These are phyloP conservation scores for Rhodotorula paludigena DNA, from an alignment of 768 basidiomycete genomes.

Conservation along the genomic window DNA sequence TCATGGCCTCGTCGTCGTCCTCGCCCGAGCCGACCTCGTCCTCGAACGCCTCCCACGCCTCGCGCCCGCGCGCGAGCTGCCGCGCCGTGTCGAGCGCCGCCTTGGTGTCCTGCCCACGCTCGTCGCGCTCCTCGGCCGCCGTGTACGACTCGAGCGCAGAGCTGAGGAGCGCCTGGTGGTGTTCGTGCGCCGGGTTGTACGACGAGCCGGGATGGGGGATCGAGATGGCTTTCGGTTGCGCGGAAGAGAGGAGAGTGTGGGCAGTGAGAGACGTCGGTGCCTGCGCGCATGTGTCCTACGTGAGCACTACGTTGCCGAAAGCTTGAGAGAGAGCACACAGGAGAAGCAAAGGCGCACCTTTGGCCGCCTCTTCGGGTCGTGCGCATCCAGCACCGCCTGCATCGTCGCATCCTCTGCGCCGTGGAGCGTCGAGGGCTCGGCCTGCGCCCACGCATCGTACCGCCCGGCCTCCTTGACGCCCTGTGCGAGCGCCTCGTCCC, in stretches of 20 bases:
- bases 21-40: slow-evolving; percentile 41
- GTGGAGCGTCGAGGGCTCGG: not conserved
- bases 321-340: too few species aligned
- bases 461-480: slow-evolving; percentile 26
- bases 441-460: slow-evolving; percentile 40
- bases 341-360: slow-evolving; percentile 16
- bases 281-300: too few species aligned
- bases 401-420: slow-evolving; percentile 21
- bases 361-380: not conserved
- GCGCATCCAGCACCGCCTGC: not conserved
- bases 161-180: slow-evolving; percentile 39
- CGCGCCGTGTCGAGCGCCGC: slow-evolving; percentile 25
- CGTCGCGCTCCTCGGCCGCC: slow-evolving; percentile 33
- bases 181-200: slow-evolving; percentile 38
- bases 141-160: slow-evolving; percentile 30
- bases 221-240: slow-evolving; percentile 25
- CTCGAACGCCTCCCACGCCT: slow-evolving; percentile 36
- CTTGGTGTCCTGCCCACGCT: slow-evolving; percentile 24
- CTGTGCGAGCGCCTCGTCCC: slow-evolving; percentile 4
- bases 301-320: too few species aligned
- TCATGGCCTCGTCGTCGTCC: slow-evolving; percentile 4
- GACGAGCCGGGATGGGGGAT: slow-evolving; percentile 41
- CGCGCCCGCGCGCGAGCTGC: not conserved
- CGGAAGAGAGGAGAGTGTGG: slow-evolving; percentile 28
- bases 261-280: slow-evolving; percentile 24